Base-by-base conservation (phyloP, 164 flowering plant genomes). In the Vitis labrusca region DNA sequence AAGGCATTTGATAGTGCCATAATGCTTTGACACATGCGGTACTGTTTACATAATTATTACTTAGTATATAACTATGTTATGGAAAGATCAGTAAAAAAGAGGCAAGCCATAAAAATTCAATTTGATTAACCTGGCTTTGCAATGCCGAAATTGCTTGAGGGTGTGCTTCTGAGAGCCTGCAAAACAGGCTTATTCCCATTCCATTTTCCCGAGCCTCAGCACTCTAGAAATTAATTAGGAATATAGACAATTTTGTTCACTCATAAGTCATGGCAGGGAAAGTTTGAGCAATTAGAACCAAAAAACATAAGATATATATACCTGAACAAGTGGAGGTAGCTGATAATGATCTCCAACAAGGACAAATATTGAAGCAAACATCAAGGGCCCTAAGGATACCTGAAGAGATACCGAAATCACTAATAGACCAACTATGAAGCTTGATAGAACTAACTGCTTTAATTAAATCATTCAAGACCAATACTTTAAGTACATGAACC, bases 271-370 rank as follows among this genome's bases (percentile, higher is more conserved):
- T 64, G 32, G 57, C 29, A 29, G 1, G 11, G 3, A 62, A 64
- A 59, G 12, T 14, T 63, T 62, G 51, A 66, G 49, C 15, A 66
- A 3, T 15, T 23, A 65, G 37, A 74, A 77, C 57, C 47, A 30
- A 17, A 57, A 23, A 23, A 23, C 27, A 23, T 23, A 23, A 63
- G 23, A 37, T 14, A 23, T 30, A 27, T 30, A 70, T 76, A 91
- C 99, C 88, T 91, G 91, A 49, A 96, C 97, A 30, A 96, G 95
- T 50, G 99, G 99, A 17, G 99, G 98, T 66, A 96, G 80, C 77
- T 96, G 99, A 84, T 96, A 96, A 83, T 93, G 97, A 77, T 96
- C 99, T 68, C 99, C 99, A 77, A 96, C 99, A 66, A 96, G 97
- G 59, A 96, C 99, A 88, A 96, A 93, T 59, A 59, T 86, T 61